A percentile compares a stretch with the other conserved stretches of the same genome.
Evolutionary conservation across 495 filamentous ascomycete species (phyloP).

Genomic region (Collariella sp.): DNA sequence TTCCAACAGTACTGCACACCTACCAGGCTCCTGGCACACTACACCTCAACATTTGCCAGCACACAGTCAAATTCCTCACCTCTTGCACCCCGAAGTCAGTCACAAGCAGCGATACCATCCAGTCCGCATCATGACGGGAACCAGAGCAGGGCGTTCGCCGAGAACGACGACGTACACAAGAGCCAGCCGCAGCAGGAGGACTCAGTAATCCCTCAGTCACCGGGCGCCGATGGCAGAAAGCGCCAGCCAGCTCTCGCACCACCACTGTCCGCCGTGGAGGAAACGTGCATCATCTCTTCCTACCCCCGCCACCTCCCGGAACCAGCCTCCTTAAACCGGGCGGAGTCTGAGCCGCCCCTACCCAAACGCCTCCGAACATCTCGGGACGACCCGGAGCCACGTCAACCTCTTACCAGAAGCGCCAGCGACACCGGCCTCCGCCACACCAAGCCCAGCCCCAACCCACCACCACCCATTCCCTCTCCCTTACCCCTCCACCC

Average conservation of each 20-base stretch:
- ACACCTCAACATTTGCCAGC: constrained; percentile 25
- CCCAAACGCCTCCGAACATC: constrained; percentile 20
- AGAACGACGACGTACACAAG: background rate
- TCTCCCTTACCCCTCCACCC: constrained; percentile 10
- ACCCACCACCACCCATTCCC: background rate
- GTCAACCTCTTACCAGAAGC: constrained; percentile 19
- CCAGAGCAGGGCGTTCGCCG: too few species aligned
- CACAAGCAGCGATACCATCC: background rate
- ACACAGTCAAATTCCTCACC: constrained; percentile 17
- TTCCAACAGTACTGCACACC: constrained; percentile 30
- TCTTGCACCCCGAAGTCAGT: background rate
- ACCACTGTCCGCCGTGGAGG: background rate
- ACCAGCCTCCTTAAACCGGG: constrained; percentile 11
- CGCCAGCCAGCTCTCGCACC: background rate
- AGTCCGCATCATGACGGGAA: too few species aligned
- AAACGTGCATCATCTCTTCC: constrained; percentile 19
- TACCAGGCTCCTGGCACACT: constrained; percentile 36
- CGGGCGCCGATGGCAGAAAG: constrained; percentile 1
- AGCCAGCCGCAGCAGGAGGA: background rate
- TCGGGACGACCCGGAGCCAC: background rate
- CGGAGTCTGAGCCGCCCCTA: constrained; percentile 32
- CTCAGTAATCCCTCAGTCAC: constrained; percentile 15
- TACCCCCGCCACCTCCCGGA: constrained; percentile 3
- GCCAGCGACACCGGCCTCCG: constrained; percentile 34
- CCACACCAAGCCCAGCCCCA: background rate